These are phyloP conservation scores for Symbiodinium pilosum DNA, from an alignment of 73 alveolate genomes.

Conservation along the genomic window DNA sequence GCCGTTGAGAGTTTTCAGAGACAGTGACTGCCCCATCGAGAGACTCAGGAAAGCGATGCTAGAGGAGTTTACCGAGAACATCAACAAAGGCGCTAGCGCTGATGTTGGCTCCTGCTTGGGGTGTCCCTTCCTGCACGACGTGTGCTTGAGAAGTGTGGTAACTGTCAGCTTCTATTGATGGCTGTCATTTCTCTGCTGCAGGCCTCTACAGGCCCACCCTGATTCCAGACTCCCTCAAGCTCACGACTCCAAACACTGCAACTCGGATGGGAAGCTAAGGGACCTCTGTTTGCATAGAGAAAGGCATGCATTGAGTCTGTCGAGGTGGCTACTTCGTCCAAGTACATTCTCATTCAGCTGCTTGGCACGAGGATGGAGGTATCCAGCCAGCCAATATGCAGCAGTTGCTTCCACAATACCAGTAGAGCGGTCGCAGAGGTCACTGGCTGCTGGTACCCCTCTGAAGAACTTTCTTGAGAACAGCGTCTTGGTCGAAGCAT, in stretches of 20 bases:
- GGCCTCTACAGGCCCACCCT: constrained; percentile 14
- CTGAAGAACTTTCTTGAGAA: constrained; percentile 81
- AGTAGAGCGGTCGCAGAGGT: background rate
- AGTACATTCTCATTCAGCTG: constrained; percentile 57
- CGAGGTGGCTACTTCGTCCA: constrained; percentile 69
- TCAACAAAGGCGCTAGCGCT: constrained; percentile 4
- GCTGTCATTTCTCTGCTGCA: too few species aligned
- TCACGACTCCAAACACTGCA: constrained; percentile 62
- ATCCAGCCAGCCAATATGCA: too few species aligned
- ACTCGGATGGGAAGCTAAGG: too few species aligned
- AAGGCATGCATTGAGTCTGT: background rate
- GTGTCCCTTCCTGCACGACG: background rate
- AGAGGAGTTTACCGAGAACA: constrained; percentile 31
- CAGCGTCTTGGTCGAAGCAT: background rate
- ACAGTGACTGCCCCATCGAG: background rate
- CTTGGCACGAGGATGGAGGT: background rate
- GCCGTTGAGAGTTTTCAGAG: too few species aligned
- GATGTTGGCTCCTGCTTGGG: too few species aligned
- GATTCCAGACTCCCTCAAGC: background rate
- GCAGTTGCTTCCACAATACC: too few species aligned
- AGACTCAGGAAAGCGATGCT: constrained; percentile 36
- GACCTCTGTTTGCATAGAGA: too few species aligned
- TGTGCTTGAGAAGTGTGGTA: background rate
- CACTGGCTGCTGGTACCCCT: constrained; percentile 66
- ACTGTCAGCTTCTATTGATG: too few species aligned